Conservation (phyloP, 1,284 basidiomycete species). For the Nidula niveotomentosa region DNA sequence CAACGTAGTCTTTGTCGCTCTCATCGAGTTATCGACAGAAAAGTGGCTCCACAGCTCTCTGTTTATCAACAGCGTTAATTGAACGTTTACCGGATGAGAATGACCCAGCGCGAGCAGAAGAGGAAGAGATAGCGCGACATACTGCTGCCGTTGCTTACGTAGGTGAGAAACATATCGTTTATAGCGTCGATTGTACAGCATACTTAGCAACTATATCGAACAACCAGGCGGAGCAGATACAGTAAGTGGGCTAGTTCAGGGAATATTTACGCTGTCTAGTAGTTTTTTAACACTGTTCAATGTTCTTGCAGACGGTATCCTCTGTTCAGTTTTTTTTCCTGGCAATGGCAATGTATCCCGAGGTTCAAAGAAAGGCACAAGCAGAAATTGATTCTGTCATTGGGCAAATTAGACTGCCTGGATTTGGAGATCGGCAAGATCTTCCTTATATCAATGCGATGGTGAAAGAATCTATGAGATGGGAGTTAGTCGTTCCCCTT, state of each 20-base stretch:
- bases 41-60: conserved; percentile 1
- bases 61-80: conserved; percentile 3
- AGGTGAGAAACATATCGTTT: conserved; percentile 7
- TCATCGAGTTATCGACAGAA: neutral
- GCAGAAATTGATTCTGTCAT: conserved; percentile 20
- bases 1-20: neutral
- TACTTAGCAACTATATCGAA: too few relatives aligned
- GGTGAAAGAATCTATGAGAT: conserved; percentile 16
- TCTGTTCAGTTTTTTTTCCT: conserved; percentile 21
- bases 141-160: conserved; percentile 5
- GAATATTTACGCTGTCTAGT: too few relatives aligned
- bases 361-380: conserved; percentile 25
- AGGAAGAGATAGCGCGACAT: conserved; percentile 2
- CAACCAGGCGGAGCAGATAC: conserved; percentile 10
- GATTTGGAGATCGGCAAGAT: conserved; percentile 21
- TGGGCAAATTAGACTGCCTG: conserved; percentile 16
- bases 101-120: conserved; percentile 1
- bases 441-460: conserved; percentile 24
- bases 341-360: conserved; percentile 29
- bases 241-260: too few relatives aligned
- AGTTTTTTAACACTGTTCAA: neutral
- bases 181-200: too few relatives aligned
- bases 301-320: conserved; percentile 12
- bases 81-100: conserved; percentile 4
- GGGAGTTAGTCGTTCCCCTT: conserved; percentile 17